These are phyloP conservation scores for Blastosporella zonata DNA, from an alignment of 1,284 basidiomycete species.

Conservation along the genomic window DNA sequence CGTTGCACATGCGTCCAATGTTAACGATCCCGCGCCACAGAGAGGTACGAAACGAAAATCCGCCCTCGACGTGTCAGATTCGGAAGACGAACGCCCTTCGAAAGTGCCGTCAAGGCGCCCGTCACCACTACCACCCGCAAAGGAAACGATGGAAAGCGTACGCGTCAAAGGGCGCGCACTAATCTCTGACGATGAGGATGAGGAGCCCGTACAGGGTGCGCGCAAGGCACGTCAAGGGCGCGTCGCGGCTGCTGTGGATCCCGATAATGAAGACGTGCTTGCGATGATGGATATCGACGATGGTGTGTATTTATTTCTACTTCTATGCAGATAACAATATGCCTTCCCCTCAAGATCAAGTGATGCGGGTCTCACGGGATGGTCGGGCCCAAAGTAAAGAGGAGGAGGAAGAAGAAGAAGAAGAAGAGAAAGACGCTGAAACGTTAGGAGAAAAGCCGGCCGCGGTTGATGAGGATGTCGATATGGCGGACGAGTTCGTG, in stretches of 20 bases:
- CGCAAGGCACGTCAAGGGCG: slow-evolving; percentile 19
- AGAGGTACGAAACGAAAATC: slow-evolving; percentile 60
- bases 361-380: slow-evolving; percentile 39
- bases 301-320: slow-evolving; percentile 35
- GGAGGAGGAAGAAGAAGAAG: slow-evolving; percentile 21
- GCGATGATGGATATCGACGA: slow-evolving; percentile 80
- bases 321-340: neutral
- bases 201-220: slow-evolving; percentile 18
- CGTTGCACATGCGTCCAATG: neutral
- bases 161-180: slow-evolving; percentile 46
- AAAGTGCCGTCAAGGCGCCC: slow-evolving; percentile 17
- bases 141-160: slow-evolving; percentile 14
- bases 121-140: slow-evolving; percentile 15
- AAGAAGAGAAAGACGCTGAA: slow-evolving; percentile 18
- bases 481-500: slow-evolving; percentile 37
- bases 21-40: slow-evolving; percentile 27
- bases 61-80: slow-evolving; percentile 36
- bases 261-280: slow-evolving; percentile 47
- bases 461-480: slow-evolving; percentile 27
- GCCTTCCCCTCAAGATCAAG: slow-evolving; percentile 40
- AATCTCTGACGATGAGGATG: slow-evolving; percentile 53
- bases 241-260: slow-evolving; percentile 22
- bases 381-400: slow-evolving; percentile 14
- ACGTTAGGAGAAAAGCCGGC: slow-evolving; percentile 31
- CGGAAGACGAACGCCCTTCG: slow-evolving; percentile 35